Evolutionary conservation across 2,329 filamentous ascomycete genomes (phyloP).

Genomic region (Canariomyces notabilis): DNA sequence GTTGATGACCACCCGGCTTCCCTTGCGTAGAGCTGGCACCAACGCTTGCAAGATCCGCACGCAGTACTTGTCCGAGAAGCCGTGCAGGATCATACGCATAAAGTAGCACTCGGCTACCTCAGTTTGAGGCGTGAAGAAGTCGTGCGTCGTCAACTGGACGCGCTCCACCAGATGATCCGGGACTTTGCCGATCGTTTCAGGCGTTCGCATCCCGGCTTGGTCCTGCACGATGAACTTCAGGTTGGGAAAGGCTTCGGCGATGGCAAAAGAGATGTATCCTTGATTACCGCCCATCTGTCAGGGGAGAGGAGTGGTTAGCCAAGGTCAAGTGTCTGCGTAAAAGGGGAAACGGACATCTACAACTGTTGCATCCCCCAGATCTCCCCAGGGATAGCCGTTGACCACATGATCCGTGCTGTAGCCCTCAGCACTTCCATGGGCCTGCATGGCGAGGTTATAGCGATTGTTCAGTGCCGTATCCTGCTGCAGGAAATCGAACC

Average conservation of each 20-base stretch:
- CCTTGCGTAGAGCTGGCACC: conserved; percentile 28
- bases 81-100: conserved; percentile 32
- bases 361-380: conserved; percentile 22
- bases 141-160: conserved; percentile 25
- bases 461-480: conserved; percentile 25
- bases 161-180: conserved; percentile 18
- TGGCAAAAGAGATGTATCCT: conserved; percentile 16
- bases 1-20: conserved; percentile 26
- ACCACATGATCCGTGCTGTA: conserved; percentile 22
- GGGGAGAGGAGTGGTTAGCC: neutral
- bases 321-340: neutral
- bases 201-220: conserved; percentile 21
- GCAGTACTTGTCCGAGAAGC: conserved; percentile 32
- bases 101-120: conserved; percentile 27
- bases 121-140: conserved; percentile 29
- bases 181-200: conserved; percentile 18
- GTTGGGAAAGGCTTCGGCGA: conserved; percentile 22
- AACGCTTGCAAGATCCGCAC: conserved; percentile 30
- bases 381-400: conserved; percentile 24
- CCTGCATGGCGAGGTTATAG: conserved; percentile 32
- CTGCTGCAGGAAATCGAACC: conserved; percentile 29
- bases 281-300: conserved; percentile 15
- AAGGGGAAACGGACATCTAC: conserved; percentile 25
- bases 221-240: conserved; percentile 27
- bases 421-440: conserved; percentile 21